Evolutionary conservation across 495 filamentous ascomycete species (phyloP).

Genomic region (Penicillium canariense): DNA sequence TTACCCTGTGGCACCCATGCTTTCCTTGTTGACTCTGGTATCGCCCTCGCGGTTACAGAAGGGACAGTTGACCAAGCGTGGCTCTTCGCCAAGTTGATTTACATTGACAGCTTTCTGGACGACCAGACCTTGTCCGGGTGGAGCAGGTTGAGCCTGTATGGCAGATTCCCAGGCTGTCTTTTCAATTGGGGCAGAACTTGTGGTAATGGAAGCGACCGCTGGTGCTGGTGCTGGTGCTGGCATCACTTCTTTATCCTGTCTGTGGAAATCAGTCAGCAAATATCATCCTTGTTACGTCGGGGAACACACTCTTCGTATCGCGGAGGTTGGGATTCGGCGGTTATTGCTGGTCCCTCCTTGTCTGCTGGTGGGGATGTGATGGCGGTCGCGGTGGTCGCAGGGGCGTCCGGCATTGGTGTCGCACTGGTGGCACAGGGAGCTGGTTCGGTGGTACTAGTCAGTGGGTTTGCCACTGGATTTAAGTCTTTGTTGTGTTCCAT

Average conservation of each 20-base stretch:
- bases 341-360: neutral
- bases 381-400: neutral
- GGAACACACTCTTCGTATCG: neutral
- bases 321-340: neutral
- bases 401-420: neutral
- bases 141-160: constrained; percentile 2
- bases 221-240: constrained; percentile 4
- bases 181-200: neutral
- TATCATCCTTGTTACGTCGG: neutral
- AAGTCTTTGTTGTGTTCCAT: constrained; percentile 2
- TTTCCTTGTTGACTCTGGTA: constrained; percentile 15
- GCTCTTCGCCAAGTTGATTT: constrained; percentile 7
- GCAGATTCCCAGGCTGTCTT: constrained; percentile 11
- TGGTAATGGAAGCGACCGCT: neutral
- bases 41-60: constrained; percentile 13
- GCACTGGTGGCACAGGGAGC: neutral
- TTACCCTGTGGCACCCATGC: constrained; percentile 15
- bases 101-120: constrained; percentile 1
- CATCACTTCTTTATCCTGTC: neutral
- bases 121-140: constrained; percentile 1
- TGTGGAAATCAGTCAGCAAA: neutral
- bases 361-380: neutral
- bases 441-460: neutral
- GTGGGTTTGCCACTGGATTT: neutral
- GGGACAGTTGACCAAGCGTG: constrained; percentile 11